Conservation (phyloP, 2,329 filamentous ascomycete species). For the Hirsutella thompsonii region DNA sequence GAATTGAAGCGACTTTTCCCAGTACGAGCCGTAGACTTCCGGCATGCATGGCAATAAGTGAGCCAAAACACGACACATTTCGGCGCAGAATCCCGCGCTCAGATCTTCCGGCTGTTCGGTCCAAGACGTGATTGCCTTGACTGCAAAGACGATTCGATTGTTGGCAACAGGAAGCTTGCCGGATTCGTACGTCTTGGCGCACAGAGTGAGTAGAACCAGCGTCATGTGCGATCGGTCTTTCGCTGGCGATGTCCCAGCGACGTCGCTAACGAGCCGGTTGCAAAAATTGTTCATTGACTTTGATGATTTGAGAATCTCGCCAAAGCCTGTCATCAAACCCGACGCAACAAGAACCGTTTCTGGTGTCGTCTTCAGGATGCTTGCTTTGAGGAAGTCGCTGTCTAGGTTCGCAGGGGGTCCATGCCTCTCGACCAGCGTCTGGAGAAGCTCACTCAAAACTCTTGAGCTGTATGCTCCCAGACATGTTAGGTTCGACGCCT, state of each 20-base stretch:
- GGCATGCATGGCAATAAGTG: conserved; percentile 59
- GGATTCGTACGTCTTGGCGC: conserved; percentile 35
- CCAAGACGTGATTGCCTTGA: conserved; percentile 66
- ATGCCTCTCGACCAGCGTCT: conserved; percentile 31
- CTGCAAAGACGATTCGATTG: conserved; percentile 68
- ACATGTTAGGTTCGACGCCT: conserved; percentile 27
- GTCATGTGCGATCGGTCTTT: conserved; percentile 31
- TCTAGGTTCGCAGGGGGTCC: conserved; percentile 33
- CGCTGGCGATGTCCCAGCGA: conserved; percentile 33
- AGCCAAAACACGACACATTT: conserved; percentile 43
- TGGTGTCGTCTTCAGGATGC: conserved; percentile 32
- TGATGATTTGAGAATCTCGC: conserved; percentile 33
- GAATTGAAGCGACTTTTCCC: conserved; percentile 53
- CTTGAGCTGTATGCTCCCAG: conserved; percentile 39
- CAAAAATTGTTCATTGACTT: conserved; percentile 38
- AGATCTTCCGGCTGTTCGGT: conserved; percentile 38
- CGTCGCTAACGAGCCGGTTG: conserved; percentile 47
- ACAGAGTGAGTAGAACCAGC: conserved; percentile 41
- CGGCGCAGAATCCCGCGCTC: conserved; percentile 28
- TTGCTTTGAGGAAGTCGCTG: conserved; percentile 30
- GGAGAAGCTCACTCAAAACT: conserved; percentile 35
- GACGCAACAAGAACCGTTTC: conserved; percentile 33
- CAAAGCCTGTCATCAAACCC: conserved; percentile 38
- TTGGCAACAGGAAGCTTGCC: conserved; percentile 43
- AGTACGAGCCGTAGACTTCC: conserved; percentile 80